Percentiles rank a stretch among this genome's conserved stretches.
phyloP scores from a whole-genome alignment of 768 basidiomycete species.

The Hypholoma fasciculare region DNA sequence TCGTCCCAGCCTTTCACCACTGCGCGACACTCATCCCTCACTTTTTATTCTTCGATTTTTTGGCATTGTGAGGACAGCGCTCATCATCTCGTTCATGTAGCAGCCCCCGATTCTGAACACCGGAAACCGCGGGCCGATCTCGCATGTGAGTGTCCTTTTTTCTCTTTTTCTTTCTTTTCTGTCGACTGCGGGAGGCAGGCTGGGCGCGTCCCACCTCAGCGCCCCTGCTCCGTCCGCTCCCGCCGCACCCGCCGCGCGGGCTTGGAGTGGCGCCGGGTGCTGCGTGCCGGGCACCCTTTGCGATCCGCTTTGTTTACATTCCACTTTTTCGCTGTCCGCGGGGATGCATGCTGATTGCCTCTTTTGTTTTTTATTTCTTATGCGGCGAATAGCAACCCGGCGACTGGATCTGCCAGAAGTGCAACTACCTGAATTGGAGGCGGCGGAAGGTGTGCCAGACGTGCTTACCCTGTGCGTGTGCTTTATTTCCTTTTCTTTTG shows the following conservation, averaged over 20 bases:
- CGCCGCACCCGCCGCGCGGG: too few species aligned
- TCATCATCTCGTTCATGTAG: slow-evolving; percentile 29
- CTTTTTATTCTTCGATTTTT: neutral
- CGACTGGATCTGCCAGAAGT: slow-evolving; percentile 82
- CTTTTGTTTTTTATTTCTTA: neutral
- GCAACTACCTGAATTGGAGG: slow-evolving; percentile 88
- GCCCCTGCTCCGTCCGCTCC: too few species aligned
- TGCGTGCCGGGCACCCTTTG: too few species aligned
- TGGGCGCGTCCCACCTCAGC: too few species aligned
- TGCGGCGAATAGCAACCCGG: slow-evolving; percentile 56
- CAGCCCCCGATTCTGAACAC: slow-evolving; percentile 89
- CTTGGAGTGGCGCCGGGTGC: too few species aligned
- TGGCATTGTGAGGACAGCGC: neutral
- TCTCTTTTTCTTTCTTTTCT: slow-evolving; percentile 8
- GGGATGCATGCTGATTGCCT: neutral
- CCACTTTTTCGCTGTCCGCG: neutral
- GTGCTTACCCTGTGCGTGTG: slow-evolving; percentile 72
- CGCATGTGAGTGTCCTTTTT: slow-evolving; percentile 55
- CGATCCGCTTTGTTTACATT: too few species aligned
- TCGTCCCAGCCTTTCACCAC: too few species aligned
- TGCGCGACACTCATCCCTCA: too few species aligned
- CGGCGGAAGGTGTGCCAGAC: slow-evolving; percentile 89
- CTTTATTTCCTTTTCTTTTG: slow-evolving; percentile 2
- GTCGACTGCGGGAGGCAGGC: neutral
- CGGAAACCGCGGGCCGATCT: slow-evolving; percentile 85